phyloP scores from a whole-genome alignment of 108 stramenopile species.

The Cylindrotheca closterium region DNA sequence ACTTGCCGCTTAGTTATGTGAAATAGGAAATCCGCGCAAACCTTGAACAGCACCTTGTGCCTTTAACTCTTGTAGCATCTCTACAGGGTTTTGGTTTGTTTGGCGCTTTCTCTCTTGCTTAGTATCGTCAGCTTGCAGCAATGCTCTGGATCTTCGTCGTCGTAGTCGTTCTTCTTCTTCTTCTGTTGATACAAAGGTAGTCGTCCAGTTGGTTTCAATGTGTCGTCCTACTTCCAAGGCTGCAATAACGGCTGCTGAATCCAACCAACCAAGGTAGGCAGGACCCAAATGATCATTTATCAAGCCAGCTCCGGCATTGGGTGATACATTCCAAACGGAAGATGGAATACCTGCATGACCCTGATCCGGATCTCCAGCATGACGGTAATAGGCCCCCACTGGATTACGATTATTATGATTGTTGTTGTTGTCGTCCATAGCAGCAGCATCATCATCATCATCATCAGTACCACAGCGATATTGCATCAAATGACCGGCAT shows the following conservation, averaged over 20 bases:
- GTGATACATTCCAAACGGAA: not conserved
- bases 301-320: not conserved
- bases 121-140: not conserved
- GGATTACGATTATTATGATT: too few species aligned
- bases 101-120: not conserved
- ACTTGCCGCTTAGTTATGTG: too few species aligned
- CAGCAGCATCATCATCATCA: not conserved
- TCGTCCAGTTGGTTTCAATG: not conserved
- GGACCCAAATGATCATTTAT: not conserved
- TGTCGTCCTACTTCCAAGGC: not conserved
- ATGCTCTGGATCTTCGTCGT: not conserved
- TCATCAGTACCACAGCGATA: not conserved
- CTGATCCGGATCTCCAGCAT: not conserved
- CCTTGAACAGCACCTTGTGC: too few species aligned
- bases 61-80: not conserved
- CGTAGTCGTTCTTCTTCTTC: not conserved
- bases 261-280: not conserved
- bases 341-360: not conserved
- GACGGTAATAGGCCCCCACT: slow-evolving; percentile 1
- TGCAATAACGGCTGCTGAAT: not conserved
- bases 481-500: slow-evolving; percentile 16
- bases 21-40: too few species aligned
- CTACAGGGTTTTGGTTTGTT: not conserved
- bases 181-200: not conserved
- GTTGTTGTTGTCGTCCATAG: too few species aligned